Evolutionary conservation across 1,284 basidiomycete genomes (phyloP).

Genomic region (Hortiboletus rubellus): DNA sequence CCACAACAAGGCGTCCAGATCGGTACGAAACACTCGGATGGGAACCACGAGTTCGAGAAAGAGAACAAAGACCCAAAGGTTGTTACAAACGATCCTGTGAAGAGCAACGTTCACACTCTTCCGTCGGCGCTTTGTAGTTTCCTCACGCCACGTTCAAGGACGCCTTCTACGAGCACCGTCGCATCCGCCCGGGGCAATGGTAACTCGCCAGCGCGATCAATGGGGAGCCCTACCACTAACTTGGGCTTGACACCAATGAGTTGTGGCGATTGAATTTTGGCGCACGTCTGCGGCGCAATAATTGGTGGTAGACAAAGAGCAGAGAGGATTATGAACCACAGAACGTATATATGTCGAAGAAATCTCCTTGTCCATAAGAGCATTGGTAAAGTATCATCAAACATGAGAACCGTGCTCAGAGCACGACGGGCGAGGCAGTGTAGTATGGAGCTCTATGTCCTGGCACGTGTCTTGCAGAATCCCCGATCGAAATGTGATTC

Average conservation of each 20-base stretch:
- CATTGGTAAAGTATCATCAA: not conserved
- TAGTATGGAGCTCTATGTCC: not conserved
- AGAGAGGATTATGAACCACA: too few species aligned
- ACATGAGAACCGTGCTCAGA: not conserved
- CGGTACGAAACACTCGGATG: not conserved
- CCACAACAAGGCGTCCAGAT: not conserved
- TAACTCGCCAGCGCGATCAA: conserved; percentile 1
- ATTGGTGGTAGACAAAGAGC: too few species aligned
- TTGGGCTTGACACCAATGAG: too few species aligned
- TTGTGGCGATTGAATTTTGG: too few species aligned
- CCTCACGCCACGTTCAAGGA: conserved; percentile 17
- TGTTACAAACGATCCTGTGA: not conserved
- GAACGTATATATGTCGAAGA: too few species aligned
- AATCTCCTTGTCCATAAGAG: not conserved
- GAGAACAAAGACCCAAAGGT: conserved; percentile 6
- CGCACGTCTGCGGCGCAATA: too few species aligned
- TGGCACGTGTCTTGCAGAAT: not conserved
- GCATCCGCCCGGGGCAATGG: conserved; percentile 9
- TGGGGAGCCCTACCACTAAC: too few species aligned
- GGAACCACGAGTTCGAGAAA: not conserved
- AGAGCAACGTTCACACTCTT: not conserved
- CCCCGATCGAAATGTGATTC: not conserved
- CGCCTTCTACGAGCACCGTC: conserved; percentile 24
- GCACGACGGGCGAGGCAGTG: too few species aligned
- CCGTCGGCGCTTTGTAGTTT: conserved; percentile 13